Evolutionary conservation across 164 flowering plant genomes (phyloP), one percentile per base, ranked within the genome.

Genomic region (Amborella trichopoda): DNA sequence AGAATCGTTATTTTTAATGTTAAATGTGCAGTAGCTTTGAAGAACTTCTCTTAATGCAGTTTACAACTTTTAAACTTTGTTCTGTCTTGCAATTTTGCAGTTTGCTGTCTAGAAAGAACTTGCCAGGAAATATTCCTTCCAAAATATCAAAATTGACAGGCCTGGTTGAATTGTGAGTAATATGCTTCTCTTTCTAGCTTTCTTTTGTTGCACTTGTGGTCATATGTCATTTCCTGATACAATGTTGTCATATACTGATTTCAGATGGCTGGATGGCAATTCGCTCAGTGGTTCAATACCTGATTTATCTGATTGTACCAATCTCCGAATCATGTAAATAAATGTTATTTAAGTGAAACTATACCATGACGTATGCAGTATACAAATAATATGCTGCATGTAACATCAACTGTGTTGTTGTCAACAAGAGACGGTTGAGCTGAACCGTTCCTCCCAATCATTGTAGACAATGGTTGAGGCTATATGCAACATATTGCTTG

Each of bases 201-300:
- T 10, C 36, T 32, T 32, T 32, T 32, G 36, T 10, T 32, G 36
- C n/a, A n/a, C 36, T 10, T 10, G n/a, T n/a, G n/a, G n/a, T n/a
- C n/a, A n/a, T n/a, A n/a, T n/a, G n/a, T n/a, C n/a, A n/a, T n/a
- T n/a, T n/a, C n/a, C n/a, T 32, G 36, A 37, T 37, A 37, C 19
- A 37, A 37, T 14, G n/a, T 21, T 57, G 23, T 59, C 48, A 13
- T 61, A n/a, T n/a, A n/a, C n/a, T n/a, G 45, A 11, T 59, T 70
- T 56, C 74, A 93, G 99, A 52, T 77, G 91, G 90, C 95, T 93
- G 53, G 84, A 83, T 66, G 83, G 80, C 21, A 93, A 93, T 62
- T 74, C 77, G 32, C 62, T 93, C 50, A 71, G 59, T 50, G 99
- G 96, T 59, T 50, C 81, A 22, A 73, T 93, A 62, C 95, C 99